A percentile compares a stretch with the other conserved stretches of the same genome.
These are phyloP conservation scores for Yarrowia sp. DNA, from an alignment of 805 yeast species.

Conservation along the genomic window DNA sequence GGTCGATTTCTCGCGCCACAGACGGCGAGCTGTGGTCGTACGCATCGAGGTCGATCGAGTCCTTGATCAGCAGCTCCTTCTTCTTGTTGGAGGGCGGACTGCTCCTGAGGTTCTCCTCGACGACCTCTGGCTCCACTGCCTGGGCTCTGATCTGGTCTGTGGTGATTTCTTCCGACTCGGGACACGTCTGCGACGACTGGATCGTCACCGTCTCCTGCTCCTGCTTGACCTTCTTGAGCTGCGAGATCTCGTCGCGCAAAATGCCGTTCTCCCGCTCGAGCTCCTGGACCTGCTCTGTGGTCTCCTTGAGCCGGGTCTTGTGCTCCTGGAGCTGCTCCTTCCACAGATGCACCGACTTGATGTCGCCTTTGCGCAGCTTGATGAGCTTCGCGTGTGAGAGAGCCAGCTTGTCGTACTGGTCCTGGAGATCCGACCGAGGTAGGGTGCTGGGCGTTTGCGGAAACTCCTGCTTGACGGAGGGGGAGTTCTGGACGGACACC, in stretches of 20 bases:
- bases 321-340: conserved; percentile 5
- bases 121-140: background rate
- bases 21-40: conserved; percentile 4
- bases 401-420: conserved; percentile 6
- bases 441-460: conserved; percentile 1
- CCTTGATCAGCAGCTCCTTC: background rate
- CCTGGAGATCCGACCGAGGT: background rate
- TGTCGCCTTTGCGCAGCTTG: conserved; percentile 17
- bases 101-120: background rate
- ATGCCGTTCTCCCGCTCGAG: background rate
- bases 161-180: background rate
- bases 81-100: background rate
- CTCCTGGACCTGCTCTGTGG: background rate
- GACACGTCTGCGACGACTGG: conserved; percentile 6
- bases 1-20: conserved; percentile 4
- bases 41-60: conserved; percentile 12
- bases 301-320: background rate
- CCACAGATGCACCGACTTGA: conserved; percentile 19
- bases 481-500: background rate
- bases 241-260: background rate
- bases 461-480: background rate
- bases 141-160: conserved; percentile 4
- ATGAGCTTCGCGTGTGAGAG: conserved; percentile 10
- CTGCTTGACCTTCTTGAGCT: background rate
- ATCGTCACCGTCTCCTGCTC: background rate